phyloP scores from a whole-genome alignment of 2,329 filamentous ascomycete genomes.

The Sclerotinia glacialis region DNA sequence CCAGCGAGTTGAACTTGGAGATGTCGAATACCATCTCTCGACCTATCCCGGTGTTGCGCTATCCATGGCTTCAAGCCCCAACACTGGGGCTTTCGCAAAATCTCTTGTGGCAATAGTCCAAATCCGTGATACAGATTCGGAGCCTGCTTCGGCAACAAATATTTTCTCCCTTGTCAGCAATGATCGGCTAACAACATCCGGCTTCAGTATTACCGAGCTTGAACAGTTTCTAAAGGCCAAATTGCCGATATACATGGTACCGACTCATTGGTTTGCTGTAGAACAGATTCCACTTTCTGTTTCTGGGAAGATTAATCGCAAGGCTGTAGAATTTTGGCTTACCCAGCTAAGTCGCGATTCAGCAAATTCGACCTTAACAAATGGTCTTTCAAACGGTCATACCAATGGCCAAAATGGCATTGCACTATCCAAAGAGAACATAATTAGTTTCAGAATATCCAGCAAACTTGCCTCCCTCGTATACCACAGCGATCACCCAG shows the following conservation, averaged over 20 bases:
- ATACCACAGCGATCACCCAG: background rate
- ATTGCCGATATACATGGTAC: conserved; percentile 30
- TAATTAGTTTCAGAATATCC: conserved; percentile 13
- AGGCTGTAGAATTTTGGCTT: conserved; percentile 22
- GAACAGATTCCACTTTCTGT: conserved; percentile 22
- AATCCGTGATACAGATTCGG: background rate
- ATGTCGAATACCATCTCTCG: conserved; percentile 46
- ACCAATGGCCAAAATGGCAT: background rate
- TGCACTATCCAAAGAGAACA: conserved; percentile 1
- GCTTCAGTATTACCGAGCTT: conserved; percentile 11
- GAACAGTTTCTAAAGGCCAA: conserved; percentile 6
- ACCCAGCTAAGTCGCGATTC: conserved; percentile 4
- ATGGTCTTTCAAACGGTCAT: background rate
- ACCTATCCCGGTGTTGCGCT: conserved; percentile 2
- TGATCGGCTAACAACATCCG: background rate
- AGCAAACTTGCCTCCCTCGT: conserved; percentile 9
- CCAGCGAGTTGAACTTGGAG: conserved; percentile 61
- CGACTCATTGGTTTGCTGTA: conserved; percentile 25
- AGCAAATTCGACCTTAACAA: background rate
- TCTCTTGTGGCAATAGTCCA: conserved; percentile 20
- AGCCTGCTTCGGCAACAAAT: background rate
- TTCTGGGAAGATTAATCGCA: conserved; percentile 31
- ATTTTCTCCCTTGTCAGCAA: conserved; percentile 9
- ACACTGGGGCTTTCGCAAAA: conserved; percentile 13
- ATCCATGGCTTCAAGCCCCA: conserved; percentile 17